Evolutionary conservation across 2,329 filamentous ascomycete genomes (phyloP).

Genomic region (Penicillium brevicompactum): DNA sequence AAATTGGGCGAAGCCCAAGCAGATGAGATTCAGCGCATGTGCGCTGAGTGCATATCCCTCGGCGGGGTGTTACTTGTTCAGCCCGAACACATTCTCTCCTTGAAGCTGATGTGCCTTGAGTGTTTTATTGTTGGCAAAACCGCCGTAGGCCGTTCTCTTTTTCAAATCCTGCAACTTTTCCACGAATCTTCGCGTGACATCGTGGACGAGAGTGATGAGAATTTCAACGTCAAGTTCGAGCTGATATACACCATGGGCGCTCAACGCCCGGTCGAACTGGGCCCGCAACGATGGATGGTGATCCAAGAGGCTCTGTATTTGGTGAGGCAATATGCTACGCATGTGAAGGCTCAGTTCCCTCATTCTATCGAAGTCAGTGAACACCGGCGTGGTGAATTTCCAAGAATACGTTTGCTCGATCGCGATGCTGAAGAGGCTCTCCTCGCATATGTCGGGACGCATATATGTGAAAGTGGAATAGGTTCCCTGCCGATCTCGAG

Average conservation of each 20-base stretch:
- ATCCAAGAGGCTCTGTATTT: conserved; percentile 57
- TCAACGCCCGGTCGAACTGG: conserved; percentile 54
- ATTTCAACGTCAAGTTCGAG: conserved; percentile 63
- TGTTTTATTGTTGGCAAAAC: conserved; percentile 20
- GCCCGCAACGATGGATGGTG: conserved; percentile 58
- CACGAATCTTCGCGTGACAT: conserved; percentile 51
- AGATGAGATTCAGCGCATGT: conserved; percentile 40
- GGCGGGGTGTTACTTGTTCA: conserved; percentile 63
- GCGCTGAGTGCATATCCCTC: conserved; percentile 49
- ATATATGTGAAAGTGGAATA: conserved; percentile 50
- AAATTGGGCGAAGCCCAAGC: conserved; percentile 36
- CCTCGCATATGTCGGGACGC: conserved; percentile 24
- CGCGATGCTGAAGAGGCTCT: conserved; percentile 36
- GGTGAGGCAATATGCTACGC: conserved; percentile 36
- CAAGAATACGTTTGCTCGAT: conserved; percentile 53
- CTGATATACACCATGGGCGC: conserved; percentile 64
- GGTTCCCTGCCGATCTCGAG: conserved; percentile 47
- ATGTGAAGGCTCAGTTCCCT: conserved; percentile 36
- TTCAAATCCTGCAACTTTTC: conserved; percentile 15
- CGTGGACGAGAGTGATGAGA: conserved; percentile 68
- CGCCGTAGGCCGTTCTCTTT: conserved; percentile 10
- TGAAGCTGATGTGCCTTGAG: conserved; percentile 64
- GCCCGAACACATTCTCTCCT: conserved; percentile 66
- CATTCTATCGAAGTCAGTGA: conserved; percentile 48
- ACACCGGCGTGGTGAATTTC: conserved; percentile 43